Percentiles rank a stretch among this genome's conserved stretches.
phyloP scores from a whole-genome alignment of 1,284 basidiomycete genomes.

The Meira nashicola region DNA sequence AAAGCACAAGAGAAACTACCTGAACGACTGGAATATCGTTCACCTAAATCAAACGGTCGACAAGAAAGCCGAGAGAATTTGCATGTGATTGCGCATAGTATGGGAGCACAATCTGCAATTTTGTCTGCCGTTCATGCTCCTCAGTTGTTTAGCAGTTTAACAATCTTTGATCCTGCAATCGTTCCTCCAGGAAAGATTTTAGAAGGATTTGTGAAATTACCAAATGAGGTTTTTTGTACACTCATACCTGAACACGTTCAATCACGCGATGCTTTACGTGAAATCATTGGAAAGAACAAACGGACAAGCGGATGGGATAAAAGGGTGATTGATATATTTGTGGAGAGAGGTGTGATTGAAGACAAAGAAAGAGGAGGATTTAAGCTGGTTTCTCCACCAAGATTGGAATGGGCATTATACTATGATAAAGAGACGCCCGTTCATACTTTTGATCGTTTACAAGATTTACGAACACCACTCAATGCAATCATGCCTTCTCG shows the following conservation, averaged over 20 bases:
- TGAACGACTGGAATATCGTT: background rate
- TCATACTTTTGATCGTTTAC: no score
- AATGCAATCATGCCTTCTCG: no score
- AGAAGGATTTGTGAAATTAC: background rate
- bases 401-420: no score
- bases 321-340: no score
- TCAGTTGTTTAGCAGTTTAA: background rate
- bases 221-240: background rate
- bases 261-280: background rate
- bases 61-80: background rate
- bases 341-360: no score
- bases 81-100: background rate
- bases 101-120: background rate
- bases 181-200: slow-evolving; percentile 2
- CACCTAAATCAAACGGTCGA: background rate
- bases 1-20: background rate
- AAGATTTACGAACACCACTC: no score
- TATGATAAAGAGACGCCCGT: no score
- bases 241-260: background rate
- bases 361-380: no score
- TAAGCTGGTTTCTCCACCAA: no score
- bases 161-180: slow-evolving; percentile 2
- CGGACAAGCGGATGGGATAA: background rate
- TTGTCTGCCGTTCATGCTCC: background rate
- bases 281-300: background rate